Evolutionary conservation across 768 basidiomycete genomes (phyloP).

Genomic region (Rhodotorula kratochvilovae): DNA sequence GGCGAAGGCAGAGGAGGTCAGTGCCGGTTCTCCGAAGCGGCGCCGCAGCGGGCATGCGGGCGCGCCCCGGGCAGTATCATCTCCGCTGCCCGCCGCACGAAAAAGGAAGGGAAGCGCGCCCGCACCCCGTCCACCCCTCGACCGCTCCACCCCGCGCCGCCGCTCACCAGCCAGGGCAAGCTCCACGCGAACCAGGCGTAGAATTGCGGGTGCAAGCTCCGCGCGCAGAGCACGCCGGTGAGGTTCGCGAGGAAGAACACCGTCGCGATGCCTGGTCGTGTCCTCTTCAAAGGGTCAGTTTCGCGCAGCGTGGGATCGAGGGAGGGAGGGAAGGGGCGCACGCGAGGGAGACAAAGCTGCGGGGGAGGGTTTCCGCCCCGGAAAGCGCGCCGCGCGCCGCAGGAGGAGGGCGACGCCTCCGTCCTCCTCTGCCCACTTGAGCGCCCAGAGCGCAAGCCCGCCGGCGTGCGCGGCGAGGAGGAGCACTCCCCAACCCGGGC

Average conservation of each 20-base stretch:
- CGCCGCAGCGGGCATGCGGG: no score
- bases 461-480: slow-evolving; percentile 66
- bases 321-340: slow-evolving; percentile 43
- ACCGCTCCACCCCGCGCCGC: slow-evolving; percentile 52
- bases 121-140: slow-evolving; percentile 19
- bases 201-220: slow-evolving; percentile 96
- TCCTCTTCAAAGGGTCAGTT: no score
- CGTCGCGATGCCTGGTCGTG: slow-evolving; percentile 64
- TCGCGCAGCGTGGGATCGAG: background rate
- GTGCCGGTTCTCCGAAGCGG: no score
- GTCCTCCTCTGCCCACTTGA: slow-evolving; percentile 69
- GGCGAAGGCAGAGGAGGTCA: no score
- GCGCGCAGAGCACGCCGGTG: slow-evolving; percentile 83
- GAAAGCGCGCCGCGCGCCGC: slow-evolving; percentile 48
- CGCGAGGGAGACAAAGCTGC: slow-evolving; percentile 59
- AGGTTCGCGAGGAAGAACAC: slow-evolving; percentile 86
- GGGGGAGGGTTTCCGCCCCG: slow-evolving; percentile 50
- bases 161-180: slow-evolving; percentile 59
- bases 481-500: slow-evolving; percentile 60
- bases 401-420: slow-evolving; percentile 64
- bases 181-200: slow-evolving; percentile 94
- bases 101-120: no score
- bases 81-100: no score
- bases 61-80: no score
- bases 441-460: slow-evolving; percentile 62